Percentiles rank a stretch among this genome's conserved stretches.
Conservation (phyloP, 257 asterid genomes). For the Datura wrightii region DNA sequence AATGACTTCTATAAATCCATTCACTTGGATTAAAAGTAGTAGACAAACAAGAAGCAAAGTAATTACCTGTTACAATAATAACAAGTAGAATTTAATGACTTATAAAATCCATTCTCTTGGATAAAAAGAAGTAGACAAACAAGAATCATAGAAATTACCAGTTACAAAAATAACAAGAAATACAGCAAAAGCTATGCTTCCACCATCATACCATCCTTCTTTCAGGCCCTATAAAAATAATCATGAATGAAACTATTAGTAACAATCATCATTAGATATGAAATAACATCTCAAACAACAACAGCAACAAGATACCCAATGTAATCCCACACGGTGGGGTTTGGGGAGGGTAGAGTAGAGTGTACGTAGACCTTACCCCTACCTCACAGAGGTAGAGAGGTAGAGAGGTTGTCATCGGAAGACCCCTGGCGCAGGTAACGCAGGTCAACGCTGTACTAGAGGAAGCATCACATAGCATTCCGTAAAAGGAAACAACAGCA, state of each 20-base stretch:
- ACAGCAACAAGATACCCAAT: too few relatives aligned
- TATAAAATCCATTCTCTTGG: conserved; percentile 22
- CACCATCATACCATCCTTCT: conserved; percentile 99
- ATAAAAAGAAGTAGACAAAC: background rate
- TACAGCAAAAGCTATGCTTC: conserved; percentile 95
- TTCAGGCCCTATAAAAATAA: conserved; percentile 61
- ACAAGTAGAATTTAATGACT: conserved; percentile 43
- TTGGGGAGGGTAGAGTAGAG: too few relatives aligned
- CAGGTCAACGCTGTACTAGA: too few relatives aligned
- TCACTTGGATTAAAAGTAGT: conserved; percentile 13
- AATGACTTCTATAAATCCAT: conserved; percentile 11
- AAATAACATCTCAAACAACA: background rate
- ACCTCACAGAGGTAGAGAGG: too few relatives aligned
- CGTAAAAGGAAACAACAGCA: too few relatives aligned
- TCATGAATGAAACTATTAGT: conserved; percentile 17
- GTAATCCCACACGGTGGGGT: too few relatives aligned
- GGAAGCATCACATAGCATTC: too few relatives aligned
- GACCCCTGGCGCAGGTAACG: too few relatives aligned
- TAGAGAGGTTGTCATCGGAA: too few relatives aligned
- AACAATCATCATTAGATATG: conserved; percentile 11
- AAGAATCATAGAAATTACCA: conserved; percentile 48
- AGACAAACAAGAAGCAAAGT: conserved; percentile 27
- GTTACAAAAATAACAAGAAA: conserved; percentile 91
- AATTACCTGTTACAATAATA: conserved; percentile 76
- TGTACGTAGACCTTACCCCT: too few relatives aligned